Base-by-base conservation (phyloP, 805 yeast species). In the Cyberlindnera suaveolens region DNA sequence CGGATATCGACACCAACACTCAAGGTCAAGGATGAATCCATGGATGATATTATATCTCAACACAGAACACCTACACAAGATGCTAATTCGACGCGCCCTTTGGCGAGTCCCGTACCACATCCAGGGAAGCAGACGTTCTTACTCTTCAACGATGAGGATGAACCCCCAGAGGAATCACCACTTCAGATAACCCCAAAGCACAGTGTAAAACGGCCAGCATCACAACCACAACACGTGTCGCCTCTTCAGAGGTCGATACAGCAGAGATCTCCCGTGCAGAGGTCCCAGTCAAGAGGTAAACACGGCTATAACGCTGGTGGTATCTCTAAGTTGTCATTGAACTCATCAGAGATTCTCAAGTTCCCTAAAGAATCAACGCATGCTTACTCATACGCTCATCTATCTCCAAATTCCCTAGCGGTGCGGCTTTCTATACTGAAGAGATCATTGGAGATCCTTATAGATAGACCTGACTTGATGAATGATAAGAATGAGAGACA, bases 321-420 rank as follows among this genome's bases (percentile, higher is more conserved):
- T 5, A 50, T 56, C 4, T 48, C 73, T 2, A 56, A 58, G 34
- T 36, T 58, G 5, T 49, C 61, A 2, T 62, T 58, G 5, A 64
- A 58, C 39, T 37, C 57, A 14, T 57, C 63, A 10, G 78, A 81
- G 42, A 68, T 84, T 16, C 58, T 80, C 33, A 74, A 71, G 48
- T 82, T 86, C 56, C 88, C 91, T 5, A 78, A 80, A 20, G 89
- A 84, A 52, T 84, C 93, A 11, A 77, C 93, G 1, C 90, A 85
- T 58, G 84, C 95, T 2, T 87, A 84, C 57, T 85, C 95, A 0
- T 87, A 87, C 59, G 87, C 93, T 3, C 85, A 84, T 42, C 65
- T 86, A 43, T 81, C 91, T 1, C 93, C 90, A 9, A 84, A 85
- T 57, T 82, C 95, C 1, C 62, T 87, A 43, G 86, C 93, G 0